Base-by-base conservation (phyloP, 257 asterid species). In the Eucommia ulmoides region DNA sequence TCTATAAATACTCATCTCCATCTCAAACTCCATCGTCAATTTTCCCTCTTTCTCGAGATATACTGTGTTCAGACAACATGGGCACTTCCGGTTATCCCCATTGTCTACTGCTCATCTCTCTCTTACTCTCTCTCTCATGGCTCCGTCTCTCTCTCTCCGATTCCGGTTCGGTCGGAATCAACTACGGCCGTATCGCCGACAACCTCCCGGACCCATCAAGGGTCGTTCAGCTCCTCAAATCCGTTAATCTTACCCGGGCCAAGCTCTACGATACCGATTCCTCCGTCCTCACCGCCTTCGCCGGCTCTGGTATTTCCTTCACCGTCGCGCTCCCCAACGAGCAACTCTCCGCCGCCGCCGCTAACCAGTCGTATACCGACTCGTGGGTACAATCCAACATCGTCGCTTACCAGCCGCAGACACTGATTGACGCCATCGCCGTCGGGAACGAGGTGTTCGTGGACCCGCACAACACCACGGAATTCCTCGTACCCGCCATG, bases 171-270 rank as follows among this genome's bases (percentile, higher is more conserved):
- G 15, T 84, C 6, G 97, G 87, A 0, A 54, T 88, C 9, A 84
- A 82, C 81, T 88, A 88, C 64, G 97, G 97, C 66, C 93, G 97
- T 14, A 10, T 88, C 60, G 97, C 94, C 51, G 60, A 84, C 54
- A 20, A 88, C 44, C 89, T 84, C 5, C 97, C 97, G 0, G 23
- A 86, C 1, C 94, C 97, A 0, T 3, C 68, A 1, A 54, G 78
- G 14, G 97, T 88, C 2, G 93, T 79, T 19, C 66, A 75, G 29
- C 93, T 88, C 61, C 94, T 88, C 58, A 76, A 77, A 63, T 17
- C 71, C 0, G 77, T 66, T 19, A 87, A 93, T 20, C 24, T 88
- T 44, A 66, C 70, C 29, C 65, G 61, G 3, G 73, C 67, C 18
- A 88, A 88, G 59, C 81, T 88, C 29, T 88, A 63, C 41, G 95